Conservation (phyloP, 192 early-diverging fungal genomes). For the Cladochytrium replicatum region DNA sequence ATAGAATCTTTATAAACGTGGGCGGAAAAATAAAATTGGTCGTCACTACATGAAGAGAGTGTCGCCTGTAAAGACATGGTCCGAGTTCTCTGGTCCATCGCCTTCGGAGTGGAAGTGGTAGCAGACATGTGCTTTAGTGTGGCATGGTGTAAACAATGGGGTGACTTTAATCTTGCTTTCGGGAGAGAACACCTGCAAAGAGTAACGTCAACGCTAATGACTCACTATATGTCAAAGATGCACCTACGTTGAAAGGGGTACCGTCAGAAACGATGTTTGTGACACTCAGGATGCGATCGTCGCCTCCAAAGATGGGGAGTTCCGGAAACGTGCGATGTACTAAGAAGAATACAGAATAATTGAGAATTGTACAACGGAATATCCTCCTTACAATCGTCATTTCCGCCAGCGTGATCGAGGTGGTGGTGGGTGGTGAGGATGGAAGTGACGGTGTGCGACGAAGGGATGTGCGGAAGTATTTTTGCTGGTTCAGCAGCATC, state of each 20-base stretch:
- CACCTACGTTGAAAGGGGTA: slow-evolving; percentile 65
- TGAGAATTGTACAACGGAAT: no score
- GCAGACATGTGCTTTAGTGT: slow-evolving; percentile 49
- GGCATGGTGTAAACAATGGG: slow-evolving; percentile 70
- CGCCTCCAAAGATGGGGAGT: slow-evolving; percentile 72
- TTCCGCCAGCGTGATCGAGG: slow-evolving; percentile 79
- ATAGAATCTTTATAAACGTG: background rate
- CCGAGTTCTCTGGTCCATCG: slow-evolving; percentile 48
- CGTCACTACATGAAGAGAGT: slow-evolving; percentile 52
- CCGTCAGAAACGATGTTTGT: slow-evolving; percentile 62
- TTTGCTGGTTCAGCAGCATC: no score
- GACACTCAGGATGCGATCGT: slow-evolving; percentile 73
- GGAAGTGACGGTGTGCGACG: no score
- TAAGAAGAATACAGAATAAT: no score
- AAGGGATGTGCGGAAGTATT: no score
- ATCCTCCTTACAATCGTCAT: no score
- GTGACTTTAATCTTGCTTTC: slow-evolving; percentile 56
- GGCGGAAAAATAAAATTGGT: background rate
- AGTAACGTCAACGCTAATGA: no score
- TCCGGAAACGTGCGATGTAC: slow-evolving; percentile 29
- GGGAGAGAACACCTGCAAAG: no score
- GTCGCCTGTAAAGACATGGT: slow-evolving; percentile 87
- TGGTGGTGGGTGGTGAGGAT: slow-evolving; percentile 93
- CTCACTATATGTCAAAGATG: no score
- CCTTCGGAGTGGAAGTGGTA: slow-evolving; percentile 9